phyloP scores from a whole-genome alignment of 2,329 filamentous ascomycete species.

The Allantophomopsis lycopodina region DNA sequence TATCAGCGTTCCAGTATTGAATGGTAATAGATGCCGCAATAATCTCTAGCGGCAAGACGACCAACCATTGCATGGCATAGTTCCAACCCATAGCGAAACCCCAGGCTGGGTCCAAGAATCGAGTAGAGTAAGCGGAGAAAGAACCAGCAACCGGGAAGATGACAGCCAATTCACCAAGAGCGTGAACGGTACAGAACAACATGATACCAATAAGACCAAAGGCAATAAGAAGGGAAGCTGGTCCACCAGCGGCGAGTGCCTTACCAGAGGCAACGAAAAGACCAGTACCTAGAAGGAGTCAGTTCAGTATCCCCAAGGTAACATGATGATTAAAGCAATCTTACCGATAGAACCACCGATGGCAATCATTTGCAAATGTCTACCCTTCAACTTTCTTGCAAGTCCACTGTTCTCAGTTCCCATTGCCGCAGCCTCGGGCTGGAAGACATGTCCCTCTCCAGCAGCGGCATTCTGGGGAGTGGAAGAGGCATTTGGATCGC shows the following conservation, averaged over 20 bases:
- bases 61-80: slow-evolving; percentile 80
- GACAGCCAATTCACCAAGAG: slow-evolving; percentile 82
- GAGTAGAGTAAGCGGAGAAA: slow-evolving; percentile 81
- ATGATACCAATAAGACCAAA: slow-evolving; percentile 70
- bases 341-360: slow-evolving; percentile 81
- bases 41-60: slow-evolving; percentile 72
- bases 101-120: slow-evolving; percentile 92
- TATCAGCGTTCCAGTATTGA: slow-evolving; percentile 56
- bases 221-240: slow-evolving; percentile 65
- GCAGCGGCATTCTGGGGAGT: slow-evolving; percentile 24
- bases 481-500: slow-evolving; percentile 27
- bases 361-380: slow-evolving; percentile 95
- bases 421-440: slow-evolving; percentile 46
- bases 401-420: slow-evolving; percentile 63
- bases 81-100: slow-evolving; percentile 94
- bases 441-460: slow-evolving; percentile 26
- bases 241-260: slow-evolving; percentile 59
- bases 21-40: slow-evolving; percentile 78
- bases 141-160: slow-evolving; percentile 91
- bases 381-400: slow-evolving; percentile 62
- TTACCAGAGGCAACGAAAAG: slow-evolving; percentile 75
- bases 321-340: slow-evolving; percentile 3
- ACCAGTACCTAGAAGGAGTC: slow-evolving; percentile 46
- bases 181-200: slow-evolving; percentile 86
- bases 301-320: background rate